A percentile compares a stretch with the other conserved stretches of the same genome.
These are phyloP conservation scores for Suzukiozyma palmioleophila DNA, from an alignment of 1,139 yeast species.

Conservation along the genomic window DNA sequence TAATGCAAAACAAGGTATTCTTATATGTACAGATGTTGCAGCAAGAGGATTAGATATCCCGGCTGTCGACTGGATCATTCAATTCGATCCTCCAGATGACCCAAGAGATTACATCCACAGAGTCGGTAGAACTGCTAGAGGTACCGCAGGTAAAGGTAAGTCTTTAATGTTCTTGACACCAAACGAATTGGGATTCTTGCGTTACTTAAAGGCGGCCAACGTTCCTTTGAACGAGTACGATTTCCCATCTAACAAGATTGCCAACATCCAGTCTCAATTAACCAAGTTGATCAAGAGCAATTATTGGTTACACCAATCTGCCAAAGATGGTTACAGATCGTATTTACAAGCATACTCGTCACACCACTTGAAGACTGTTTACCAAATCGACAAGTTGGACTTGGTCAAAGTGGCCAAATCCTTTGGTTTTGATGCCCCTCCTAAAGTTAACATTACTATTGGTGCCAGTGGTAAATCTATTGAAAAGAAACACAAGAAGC, in stretches of 20 bases:
- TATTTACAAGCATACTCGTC: conserved; percentile 96
- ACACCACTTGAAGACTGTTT: conserved; percentile 91
- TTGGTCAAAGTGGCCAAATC: conserved; percentile 92
- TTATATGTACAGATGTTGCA: conserved; percentile 95
- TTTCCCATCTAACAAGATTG: conserved; percentile 89
- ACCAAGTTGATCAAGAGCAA: conserved; percentile 88
- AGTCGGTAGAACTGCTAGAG: conserved; percentile 98
- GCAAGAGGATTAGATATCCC: conserved; percentile 98
- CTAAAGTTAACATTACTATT: conserved; percentile 92
- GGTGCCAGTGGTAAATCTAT: conserved; percentile 82
- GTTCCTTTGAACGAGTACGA: conserved; percentile 97
- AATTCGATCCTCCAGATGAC: conserved; percentile 98
- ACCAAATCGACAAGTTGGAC: conserved; percentile 92
- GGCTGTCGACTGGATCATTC: conserved; percentile 96
- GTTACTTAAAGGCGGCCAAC: conserved; percentile 93
- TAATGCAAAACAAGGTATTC: conserved; percentile 89
- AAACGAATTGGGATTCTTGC: conserved; percentile 85
- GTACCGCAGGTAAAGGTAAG: conserved; percentile 85
- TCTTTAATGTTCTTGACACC: conserved; percentile 94
- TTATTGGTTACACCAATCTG: conserved; percentile 91
- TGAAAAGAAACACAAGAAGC: conserved; percentile 48
- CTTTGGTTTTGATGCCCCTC: conserved; percentile 93
- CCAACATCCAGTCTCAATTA: conserved; percentile 91
- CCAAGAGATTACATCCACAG: conserved; percentile 97
- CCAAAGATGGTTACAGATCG: conserved; percentile 95